These are phyloP conservation scores for Trichophyton mentagrophytes DNA, from an alignment of 2,329 filamentous ascomycete genomes.

Conservation along the genomic window DNA sequence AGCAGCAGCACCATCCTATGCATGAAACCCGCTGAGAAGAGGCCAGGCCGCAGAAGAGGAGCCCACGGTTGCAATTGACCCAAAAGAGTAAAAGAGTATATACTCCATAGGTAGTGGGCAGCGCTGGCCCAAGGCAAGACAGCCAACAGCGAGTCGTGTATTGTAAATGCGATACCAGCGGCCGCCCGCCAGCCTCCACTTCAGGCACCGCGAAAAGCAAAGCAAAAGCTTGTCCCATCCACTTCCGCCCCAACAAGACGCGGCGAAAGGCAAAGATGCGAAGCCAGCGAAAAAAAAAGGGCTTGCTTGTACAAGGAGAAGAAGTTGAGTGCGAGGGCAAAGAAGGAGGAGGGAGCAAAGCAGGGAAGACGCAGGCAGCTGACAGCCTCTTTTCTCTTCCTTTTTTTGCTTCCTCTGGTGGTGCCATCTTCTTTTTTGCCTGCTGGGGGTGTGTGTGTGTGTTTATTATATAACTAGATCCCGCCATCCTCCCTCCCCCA, in stretches of 20 bases:
- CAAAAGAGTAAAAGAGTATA: too few relatives aligned
- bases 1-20: not conserved
- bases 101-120: too few relatives aligned
- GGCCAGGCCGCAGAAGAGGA: not conserved
- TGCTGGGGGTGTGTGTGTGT: too few relatives aligned
- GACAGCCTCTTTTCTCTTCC: not conserved
- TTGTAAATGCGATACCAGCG: too few relatives aligned
- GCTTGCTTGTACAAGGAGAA: too few relatives aligned
- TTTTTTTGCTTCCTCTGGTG: not conserved
- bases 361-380: not conserved
- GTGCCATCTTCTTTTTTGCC: not conserved
- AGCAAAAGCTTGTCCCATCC: not conserved
- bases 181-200: not conserved
- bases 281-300: too few relatives aligned
- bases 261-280: not conserved
- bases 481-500: not conserved
- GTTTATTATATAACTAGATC: not conserved
- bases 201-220: not conserved
- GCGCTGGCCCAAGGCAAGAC: too few relatives aligned
- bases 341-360: not conserved
- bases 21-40: not conserved
- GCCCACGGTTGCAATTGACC: too few relatives aligned
- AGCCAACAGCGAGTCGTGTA: too few relatives aligned
- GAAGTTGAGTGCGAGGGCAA: not conserved
- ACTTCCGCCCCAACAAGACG: constrained; percentile 2